Conservation (phyloP, 2,329 filamentous ascomycete genomes). For the Lecanicillium sp. region DNA sequence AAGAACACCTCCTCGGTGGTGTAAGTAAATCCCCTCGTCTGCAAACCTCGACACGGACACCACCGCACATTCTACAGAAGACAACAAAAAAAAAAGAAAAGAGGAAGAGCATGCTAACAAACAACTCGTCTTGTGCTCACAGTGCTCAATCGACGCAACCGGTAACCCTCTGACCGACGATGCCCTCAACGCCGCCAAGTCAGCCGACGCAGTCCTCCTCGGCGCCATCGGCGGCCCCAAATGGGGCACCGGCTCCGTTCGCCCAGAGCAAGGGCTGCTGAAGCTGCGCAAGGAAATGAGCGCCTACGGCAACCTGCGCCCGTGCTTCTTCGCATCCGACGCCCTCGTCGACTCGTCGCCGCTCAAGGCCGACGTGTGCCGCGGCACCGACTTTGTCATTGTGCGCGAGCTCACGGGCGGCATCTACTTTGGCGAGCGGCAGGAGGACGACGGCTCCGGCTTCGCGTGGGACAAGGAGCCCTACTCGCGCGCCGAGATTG, state of each 20-base stretch:
- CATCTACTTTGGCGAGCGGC: conserved; percentile 90
- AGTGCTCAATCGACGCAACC: conserved; percentile 83
- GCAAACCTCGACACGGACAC: neutral
- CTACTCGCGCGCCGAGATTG: conserved; percentile 77
- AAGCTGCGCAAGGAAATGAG: conserved; percentile 86
- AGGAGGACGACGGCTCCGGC: conserved; percentile 68
- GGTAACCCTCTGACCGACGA: conserved; percentile 74
- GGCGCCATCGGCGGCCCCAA: conserved; percentile 92
- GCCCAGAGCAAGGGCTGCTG: conserved; percentile 88
- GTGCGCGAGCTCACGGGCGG: conserved; percentile 87
- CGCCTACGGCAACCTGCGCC: conserved; percentile 90
- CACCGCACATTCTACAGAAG: conserved; percentile 2
- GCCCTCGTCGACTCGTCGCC: conserved; percentile 77
- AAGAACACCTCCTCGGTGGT: conserved; percentile 84
- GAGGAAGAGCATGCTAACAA: too few species aligned
- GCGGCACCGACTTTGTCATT: conserved; percentile 84
- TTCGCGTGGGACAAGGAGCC: conserved; percentile 77
- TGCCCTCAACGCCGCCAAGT: conserved; percentile 73
- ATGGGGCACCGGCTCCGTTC: conserved; percentile 85
- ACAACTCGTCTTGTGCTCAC: neutral
- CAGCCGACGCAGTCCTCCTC: conserved; percentile 81
- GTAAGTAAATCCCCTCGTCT: conserved; percentile 45
- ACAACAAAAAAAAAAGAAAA: neutral
- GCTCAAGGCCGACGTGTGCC: conserved; percentile 76
- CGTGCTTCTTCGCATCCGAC: conserved; percentile 91